phyloP scores from a whole-genome alignment of 495 filamentous ascomycete genomes.

The Penicillium arizonense region DNA sequence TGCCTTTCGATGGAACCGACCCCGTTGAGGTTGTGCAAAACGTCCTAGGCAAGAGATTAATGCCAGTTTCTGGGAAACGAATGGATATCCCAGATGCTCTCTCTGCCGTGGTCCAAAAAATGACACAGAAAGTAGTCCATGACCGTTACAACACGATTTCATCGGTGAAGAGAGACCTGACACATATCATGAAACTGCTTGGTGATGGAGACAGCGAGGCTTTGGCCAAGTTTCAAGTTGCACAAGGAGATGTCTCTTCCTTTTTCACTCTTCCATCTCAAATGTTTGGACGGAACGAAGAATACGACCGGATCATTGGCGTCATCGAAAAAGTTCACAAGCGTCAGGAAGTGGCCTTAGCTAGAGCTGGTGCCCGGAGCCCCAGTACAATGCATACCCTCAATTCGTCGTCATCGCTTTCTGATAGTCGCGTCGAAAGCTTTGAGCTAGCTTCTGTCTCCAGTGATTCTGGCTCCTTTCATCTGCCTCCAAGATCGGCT shows the following conservation, averaged over 20 bases:
- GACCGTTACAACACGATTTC: conserved; percentile 84
- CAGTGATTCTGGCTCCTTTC: conserved; percentile 55
- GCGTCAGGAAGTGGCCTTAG: conserved; percentile 53
- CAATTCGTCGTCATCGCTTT: conserved; percentile 56
- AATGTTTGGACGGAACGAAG: conserved; percentile 77
- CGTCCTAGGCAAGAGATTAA: conserved; percentile 73
- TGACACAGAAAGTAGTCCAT: conserved; percentile 79
- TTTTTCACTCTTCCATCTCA: conserved; percentile 77
- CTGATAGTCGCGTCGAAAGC: conserved; percentile 54
- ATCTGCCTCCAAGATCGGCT: conserved; percentile 41
- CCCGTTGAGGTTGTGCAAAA: conserved; percentile 87
- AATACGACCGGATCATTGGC: conserved; percentile 64
- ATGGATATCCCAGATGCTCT: conserved; percentile 79
- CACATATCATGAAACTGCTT: conserved; percentile 65
- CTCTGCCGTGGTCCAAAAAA: conserved; percentile 79
- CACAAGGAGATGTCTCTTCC: conserved; percentile 74
- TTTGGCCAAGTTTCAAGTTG: conserved; percentile 68
- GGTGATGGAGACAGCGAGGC: conserved; percentile 69
- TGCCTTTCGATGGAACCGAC: conserved; percentile 72
- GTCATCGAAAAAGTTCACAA: conserved; percentile 70
- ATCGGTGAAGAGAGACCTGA: conserved; percentile 75
- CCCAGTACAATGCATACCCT: conserved; percentile 43
- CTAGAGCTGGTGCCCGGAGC: conserved; percentile 37
- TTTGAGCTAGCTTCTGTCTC: conserved; percentile 47
- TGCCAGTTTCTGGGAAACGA: conserved; percentile 68